Evolutionary conservation across 108 stramenopile species (phyloP).

Genomic region (Craspedostauros australis): DNA sequence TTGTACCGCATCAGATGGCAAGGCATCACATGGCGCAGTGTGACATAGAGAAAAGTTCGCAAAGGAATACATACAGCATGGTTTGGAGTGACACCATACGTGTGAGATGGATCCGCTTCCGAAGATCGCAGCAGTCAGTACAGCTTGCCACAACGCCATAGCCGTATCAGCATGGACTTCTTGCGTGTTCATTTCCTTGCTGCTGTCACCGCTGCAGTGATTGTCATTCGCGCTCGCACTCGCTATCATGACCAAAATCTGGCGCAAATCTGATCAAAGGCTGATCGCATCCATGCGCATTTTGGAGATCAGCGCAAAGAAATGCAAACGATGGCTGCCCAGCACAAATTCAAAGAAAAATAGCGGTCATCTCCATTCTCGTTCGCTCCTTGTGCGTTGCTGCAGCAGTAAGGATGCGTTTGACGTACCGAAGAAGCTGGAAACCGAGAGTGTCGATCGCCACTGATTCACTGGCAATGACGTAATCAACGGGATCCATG

Average conservation of each 20-base stretch:
- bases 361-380: not conserved
- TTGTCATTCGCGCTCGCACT: no score
- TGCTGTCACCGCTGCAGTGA: no score
- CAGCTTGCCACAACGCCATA: no score
- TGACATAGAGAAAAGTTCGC: not conserved
- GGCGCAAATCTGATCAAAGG: no score
- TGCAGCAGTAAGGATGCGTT: not conserved
- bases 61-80: not conserved
- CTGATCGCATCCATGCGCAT: no score
- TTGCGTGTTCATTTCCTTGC: no score
- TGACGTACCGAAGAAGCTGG: constrained; percentile 63
- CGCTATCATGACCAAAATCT: no score
- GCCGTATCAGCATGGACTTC: no score
- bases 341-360: not conserved
- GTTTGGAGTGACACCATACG: no score
- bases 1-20: no score
- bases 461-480: constrained; percentile 93
- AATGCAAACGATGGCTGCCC: not conserved
- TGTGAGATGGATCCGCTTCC: no score
- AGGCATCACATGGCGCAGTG: not conserved
- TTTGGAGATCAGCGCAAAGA: not conserved
- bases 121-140: no score
- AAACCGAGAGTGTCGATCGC: constrained; percentile 97
- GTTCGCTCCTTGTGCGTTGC: not conserved
- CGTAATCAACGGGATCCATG: constrained; percentile 77